These are phyloP conservation scores for Alternaria gansuensis DNA, from an alignment of 2,329 filamentous ascomycete genomes.

Conservation along the genomic window DNA sequence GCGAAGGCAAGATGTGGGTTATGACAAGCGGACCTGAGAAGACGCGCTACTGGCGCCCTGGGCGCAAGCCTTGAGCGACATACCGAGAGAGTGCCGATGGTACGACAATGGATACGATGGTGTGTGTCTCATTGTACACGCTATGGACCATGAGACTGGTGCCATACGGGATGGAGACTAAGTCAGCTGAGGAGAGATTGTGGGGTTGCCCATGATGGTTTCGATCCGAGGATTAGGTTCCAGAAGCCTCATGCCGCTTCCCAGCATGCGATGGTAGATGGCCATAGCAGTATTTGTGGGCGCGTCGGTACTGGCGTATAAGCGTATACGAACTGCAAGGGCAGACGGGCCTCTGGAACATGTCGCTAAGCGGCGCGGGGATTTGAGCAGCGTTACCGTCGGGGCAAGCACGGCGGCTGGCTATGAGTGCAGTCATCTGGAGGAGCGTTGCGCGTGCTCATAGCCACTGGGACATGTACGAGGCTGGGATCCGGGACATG, in stretches of 20 bases:
- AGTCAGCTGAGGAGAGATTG: not conserved
- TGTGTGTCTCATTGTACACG: not conserved
- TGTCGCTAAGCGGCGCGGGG: constrained; percentile 3
- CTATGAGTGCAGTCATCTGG: not conserved
- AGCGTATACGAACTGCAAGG: constrained; percentile 1
- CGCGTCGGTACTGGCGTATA: not conserved
- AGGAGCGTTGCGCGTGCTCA: not conserved
- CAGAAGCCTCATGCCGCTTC: not conserved
- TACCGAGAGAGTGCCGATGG: not conserved
- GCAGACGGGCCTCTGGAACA: not conserved
- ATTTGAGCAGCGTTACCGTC: constrained; percentile 1
- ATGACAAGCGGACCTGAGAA: not conserved
- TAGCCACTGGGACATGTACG: not conserved
- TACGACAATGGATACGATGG: not conserved
- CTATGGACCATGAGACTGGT: not conserved
- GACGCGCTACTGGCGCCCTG: not conserved
- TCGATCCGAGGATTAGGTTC: not conserved
- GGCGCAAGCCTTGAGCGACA: not conserved
- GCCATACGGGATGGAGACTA: not conserved
- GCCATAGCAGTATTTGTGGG: constrained; percentile 1
- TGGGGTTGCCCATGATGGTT: not conserved
- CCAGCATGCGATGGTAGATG: not conserved
- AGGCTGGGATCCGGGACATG: not conserved
- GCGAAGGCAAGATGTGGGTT: not conserved
- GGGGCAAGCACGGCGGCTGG: not conserved